These are phyloP conservation scores for Malbranchea cinnamomea DNA, from an alignment of 2,329 filamentous ascomycete genomes.

Conservation along the genomic window DNA sequence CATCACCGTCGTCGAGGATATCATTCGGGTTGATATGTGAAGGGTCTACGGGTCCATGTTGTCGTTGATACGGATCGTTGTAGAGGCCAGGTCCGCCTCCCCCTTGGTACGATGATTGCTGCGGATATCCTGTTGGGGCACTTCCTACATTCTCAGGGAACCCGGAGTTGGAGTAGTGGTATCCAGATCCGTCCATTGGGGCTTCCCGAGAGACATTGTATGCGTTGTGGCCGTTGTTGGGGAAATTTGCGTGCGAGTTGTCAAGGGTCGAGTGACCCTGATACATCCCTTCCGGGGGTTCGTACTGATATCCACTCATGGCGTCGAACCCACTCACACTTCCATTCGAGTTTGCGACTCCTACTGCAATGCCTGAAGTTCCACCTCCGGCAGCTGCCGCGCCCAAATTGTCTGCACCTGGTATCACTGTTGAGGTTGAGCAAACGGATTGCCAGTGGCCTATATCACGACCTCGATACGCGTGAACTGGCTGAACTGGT, in stretches of 20 bases:
- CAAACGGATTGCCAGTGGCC: constrained; percentile 9
- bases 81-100: constrained; percentile 29
- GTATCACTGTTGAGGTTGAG: constrained; percentile 33
- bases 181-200: constrained; percentile 18
- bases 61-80: constrained; percentile 54
- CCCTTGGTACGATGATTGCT: constrained; percentile 17
- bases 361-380: constrained; percentile 52
- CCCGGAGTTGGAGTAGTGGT: too few relatives aligned
- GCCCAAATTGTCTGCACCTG: constrained; percentile 53
- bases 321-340: constrained; percentile 52
- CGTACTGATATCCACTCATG: constrained; percentile 29
- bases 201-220: constrained; percentile 23
- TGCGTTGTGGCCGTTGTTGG: constrained; percentile 24
- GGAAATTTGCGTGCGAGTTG: too few relatives aligned
- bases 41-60: constrained; percentile 38
- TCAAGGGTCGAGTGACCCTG: constrained; percentile 12
- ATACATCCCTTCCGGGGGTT: constrained; percentile 9
- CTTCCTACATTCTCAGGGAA: too few relatives aligned
- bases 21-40: constrained; percentile 57
- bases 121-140: constrained; percentile 33
- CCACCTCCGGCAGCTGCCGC: constrained; percentile 39
- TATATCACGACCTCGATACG: too few relatives aligned
- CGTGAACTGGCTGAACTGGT: too few relatives aligned
- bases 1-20: constrained; percentile 78
- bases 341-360: constrained; percentile 47